A percentile compares a stretch with the other conserved stretches of the same genome.
These are phyloP conservation scores for Didymella pomorum DNA, from an alignment of 2,329 filamentous ascomycete species.

Conservation along the genomic window DNA sequence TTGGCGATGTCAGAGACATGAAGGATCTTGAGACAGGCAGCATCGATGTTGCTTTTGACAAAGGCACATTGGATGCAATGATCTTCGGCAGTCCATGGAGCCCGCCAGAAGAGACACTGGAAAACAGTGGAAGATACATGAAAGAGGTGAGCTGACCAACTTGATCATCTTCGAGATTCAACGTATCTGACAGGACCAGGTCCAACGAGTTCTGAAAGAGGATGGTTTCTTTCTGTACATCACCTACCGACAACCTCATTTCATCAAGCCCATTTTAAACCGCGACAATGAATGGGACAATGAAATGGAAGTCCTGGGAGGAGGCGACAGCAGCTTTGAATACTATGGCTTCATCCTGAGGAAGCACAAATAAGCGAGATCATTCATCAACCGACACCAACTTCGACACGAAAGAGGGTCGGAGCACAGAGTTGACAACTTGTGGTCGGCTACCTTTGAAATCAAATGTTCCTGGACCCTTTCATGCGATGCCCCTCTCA, in stretches of 20 bases:
- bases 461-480: conserved; percentile 5
- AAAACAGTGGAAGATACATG: conserved; percentile 60
- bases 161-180: too few species aligned
- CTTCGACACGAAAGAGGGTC: not conserved
- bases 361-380: conserved; percentile 5
- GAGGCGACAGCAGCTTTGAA: conserved; percentile 20
- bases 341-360: conserved; percentile 19
- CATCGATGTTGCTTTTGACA: conserved; percentile 66
- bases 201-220: conserved; percentile 58
- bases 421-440: conserved; percentile 1
- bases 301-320: conserved; percentile 31
- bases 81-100: conserved; percentile 63
- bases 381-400: not conserved
- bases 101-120: conserved; percentile 59
- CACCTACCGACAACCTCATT: conserved; percentile 45
- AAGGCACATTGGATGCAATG: conserved; percentile 65
- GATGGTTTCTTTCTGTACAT: conserved; percentile 62
- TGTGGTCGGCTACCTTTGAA: conserved; percentile 7
- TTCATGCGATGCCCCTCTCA: conserved; percentile 8
- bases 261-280: conserved; percentile 41
- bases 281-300: conserved; percentile 34
- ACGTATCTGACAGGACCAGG: conserved; percentile 39
- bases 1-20: conserved; percentile 63
- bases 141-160: conserved; percentile 53
- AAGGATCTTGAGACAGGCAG: conserved; percentile 50